A percentile compares a stretch with the other conserved stretches of the same genome.
These are phyloP conservation scores for Diutina catenulata DNA, from an alignment of 1,139 yeast species.

Conservation along the genomic window DNA sequence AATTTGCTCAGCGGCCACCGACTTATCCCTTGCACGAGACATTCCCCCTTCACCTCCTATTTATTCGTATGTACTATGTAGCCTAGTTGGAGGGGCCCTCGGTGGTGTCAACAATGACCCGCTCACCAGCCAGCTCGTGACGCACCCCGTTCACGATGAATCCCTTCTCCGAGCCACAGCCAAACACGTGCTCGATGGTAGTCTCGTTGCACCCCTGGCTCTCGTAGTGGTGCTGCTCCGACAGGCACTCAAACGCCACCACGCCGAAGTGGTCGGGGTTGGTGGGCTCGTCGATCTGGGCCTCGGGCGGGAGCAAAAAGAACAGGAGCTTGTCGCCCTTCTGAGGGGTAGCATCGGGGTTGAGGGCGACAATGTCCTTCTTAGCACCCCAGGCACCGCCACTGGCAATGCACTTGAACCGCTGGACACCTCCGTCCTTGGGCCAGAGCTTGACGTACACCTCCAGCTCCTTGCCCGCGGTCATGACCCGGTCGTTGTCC, in stretches of 20 bases:
- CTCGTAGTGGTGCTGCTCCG: conserved; percentile 9
- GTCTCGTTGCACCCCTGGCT: background rate
- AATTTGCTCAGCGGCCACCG: no score
- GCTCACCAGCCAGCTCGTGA: background rate
- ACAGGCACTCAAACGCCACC: conserved; percentile 10
- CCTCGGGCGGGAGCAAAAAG: conserved; percentile 32
- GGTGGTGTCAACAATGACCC: background rate
- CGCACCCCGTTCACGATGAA: conserved; percentile 2
- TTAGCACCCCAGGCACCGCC: conserved; percentile 64
- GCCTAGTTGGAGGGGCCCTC: no score
- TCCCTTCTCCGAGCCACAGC: conserved; percentile 2
- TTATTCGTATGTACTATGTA: no score
- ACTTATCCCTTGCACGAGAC: no score
- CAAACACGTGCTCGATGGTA: background rate
- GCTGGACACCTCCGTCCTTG: conserved; percentile 9
- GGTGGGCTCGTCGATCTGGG: conserved; percentile 11
- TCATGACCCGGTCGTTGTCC: conserved; percentile 26
- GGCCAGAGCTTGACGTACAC: conserved; percentile 28
- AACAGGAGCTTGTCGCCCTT: conserved; percentile 38
- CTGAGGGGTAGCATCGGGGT: conserved; percentile 37
- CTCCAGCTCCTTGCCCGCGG: conserved; percentile 32
- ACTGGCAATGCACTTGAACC: conserved; percentile 44
- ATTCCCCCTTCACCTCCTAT: no score
- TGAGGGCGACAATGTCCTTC: conserved; percentile 45
- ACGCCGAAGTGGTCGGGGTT: conserved; percentile 7